phyloP scores from a whole-genome alignment of 2,329 filamentous ascomycete genomes.

The Penicillium hesseltinei region DNA sequence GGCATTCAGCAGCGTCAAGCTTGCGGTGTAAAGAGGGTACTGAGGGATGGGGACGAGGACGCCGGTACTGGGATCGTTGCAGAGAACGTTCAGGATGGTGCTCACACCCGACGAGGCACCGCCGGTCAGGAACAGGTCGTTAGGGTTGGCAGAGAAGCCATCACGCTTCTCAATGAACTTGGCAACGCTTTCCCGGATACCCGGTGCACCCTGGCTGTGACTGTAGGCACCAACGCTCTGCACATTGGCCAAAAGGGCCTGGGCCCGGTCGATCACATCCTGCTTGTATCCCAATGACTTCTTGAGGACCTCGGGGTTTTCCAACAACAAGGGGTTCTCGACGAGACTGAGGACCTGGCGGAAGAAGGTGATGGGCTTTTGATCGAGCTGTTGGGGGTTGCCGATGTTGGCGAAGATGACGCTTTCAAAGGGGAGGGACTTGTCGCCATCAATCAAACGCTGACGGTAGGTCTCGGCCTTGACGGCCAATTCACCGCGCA shows the following conservation, averaged over 20 bases:
- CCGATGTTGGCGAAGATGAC: slow-evolving; percentile 98
- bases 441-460: slow-evolving; percentile 56
- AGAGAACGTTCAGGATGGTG: slow-evolving; percentile 87
- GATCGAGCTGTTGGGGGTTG: slow-evolving; percentile 97
- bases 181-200: slow-evolving; percentile 84
- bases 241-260: slow-evolving; percentile 74
- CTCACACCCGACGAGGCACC: slow-evolving; percentile 94
- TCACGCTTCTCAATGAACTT: slow-evolving; percentile 91
- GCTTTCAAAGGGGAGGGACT: slow-evolving; percentile 75
- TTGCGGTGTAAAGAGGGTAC: slow-evolving; percentile 96
- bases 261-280: slow-evolving; percentile 83
- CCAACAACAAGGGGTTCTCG: slow-evolving; percentile 82
- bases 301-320: slow-evolving; percentile 77
- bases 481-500: slow-evolving; percentile 91
- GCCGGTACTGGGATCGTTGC: slow-evolving; percentile 71
- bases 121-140: slow-evolving; percentile 83
- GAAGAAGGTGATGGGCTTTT: slow-evolving; percentile 99
- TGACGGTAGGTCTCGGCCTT: slow-evolving; percentile 89
- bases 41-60: slow-evolving; percentile 94
- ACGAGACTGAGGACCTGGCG: slow-evolving; percentile 90
- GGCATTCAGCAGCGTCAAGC: slow-evolving; percentile 79
- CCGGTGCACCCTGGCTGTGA: slow-evolving; percentile 82
- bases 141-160: slow-evolving; percentile 76
- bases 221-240: slow-evolving; percentile 96
- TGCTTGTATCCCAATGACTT: slow-evolving; percentile 78